Evolutionary conservation across 2,329 filamentous ascomycete genomes (phyloP).

Genomic region (Talaromyces amestolkiae): DNA sequence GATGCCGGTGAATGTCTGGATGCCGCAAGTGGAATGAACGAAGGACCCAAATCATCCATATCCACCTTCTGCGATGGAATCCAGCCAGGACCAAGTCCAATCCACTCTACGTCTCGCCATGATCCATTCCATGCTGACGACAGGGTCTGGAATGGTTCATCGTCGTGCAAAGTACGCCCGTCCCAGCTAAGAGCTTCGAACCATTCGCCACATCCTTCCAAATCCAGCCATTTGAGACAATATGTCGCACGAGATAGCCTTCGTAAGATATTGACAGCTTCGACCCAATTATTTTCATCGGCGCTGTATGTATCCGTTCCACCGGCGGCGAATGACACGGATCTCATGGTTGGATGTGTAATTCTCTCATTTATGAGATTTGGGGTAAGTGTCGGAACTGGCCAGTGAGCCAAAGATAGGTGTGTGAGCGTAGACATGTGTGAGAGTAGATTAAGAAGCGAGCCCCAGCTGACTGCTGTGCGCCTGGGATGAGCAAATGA

Average conservation of each 20-base stretch:
- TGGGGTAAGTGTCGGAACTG: slow-evolving; percentile 55
- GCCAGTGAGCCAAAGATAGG: slow-evolving; percentile 63
- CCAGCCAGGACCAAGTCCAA: slow-evolving; percentile 45
- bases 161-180: slow-evolving; percentile 29
- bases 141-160: slow-evolving; percentile 25
- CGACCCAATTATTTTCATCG: slow-evolving; percentile 55
- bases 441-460: slow-evolving; percentile 53
- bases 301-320: slow-evolving; percentile 54
- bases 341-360: slow-evolving; percentile 37
- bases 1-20: slow-evolving; percentile 27
- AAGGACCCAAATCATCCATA: background rate
- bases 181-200: slow-evolving; percentile 51
- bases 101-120: slow-evolving; percentile 46
- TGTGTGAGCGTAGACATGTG: slow-evolving; percentile 59
- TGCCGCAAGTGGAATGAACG: slow-evolving; percentile 20
- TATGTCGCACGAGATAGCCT: slow-evolving; percentile 56
- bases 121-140: slow-evolving; percentile 47
- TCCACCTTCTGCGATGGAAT: slow-evolving; percentile 27
- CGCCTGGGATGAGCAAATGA: slow-evolving; percentile 54
- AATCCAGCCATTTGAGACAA: slow-evolving; percentile 60
- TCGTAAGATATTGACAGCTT: slow-evolving; percentile 56
- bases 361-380: slow-evolving; percentile 44
- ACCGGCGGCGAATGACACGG: slow-evolving; percentile 38
- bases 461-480: slow-evolving; percentile 52
- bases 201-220: slow-evolving; percentile 60